These are phyloP conservation scores for Saksenaea oblongispora DNA, from an alignment of 371 early-diverging fungal species.

Conservation along the genomic window DNA sequence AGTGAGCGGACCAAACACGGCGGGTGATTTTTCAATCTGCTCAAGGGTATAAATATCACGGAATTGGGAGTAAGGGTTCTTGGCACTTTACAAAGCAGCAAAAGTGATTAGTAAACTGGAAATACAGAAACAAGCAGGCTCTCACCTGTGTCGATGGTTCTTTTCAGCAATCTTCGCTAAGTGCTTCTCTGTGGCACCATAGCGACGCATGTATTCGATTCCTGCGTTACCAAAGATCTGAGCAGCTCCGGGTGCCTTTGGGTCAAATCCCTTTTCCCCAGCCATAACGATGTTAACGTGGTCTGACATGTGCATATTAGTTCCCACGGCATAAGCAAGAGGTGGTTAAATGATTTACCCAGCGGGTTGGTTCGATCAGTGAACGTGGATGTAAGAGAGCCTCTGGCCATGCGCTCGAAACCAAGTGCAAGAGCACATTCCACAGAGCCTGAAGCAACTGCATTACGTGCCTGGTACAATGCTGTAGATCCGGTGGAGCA, in stretches of 20 bases:
- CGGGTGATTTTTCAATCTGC: slow-evolving; percentile 64
- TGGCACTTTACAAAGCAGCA: slow-evolving; percentile 37
- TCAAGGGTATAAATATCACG: slow-evolving; percentile 68
- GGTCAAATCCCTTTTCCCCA: slow-evolving; percentile 59
- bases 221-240: slow-evolving; percentile 83
- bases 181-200: slow-evolving; percentile 60
- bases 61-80: slow-evolving; percentile 83
- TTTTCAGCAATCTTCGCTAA: slow-evolving; percentile 78
- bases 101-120: not conserved
- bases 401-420: slow-evolving; percentile 76
- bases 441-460: slow-evolving; percentile 64
- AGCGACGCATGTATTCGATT: slow-evolving; percentile 68
- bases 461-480: slow-evolving; percentile 69
- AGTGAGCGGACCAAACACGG: slow-evolving; percentile 72
- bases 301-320: slow-evolving; percentile 32
- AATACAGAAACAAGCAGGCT: not conserved
- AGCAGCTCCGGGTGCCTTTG: slow-evolving; percentile 65
- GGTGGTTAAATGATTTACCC: slow-evolving; percentile 28
- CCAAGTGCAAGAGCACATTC: slow-evolving; percentile 80
- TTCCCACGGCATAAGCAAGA: slow-evolving; percentile 2
- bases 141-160: slow-evolving; percentile 70
- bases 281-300: slow-evolving; percentile 57
- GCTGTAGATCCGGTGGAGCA: slow-evolving; percentile 82
- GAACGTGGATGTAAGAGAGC: slow-evolving; percentile 59
- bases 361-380: slow-evolving; percentile 70